These are phyloP conservation scores for Pterocarpus macrocarpus DNA, from an alignment of 306 rosid species.

Conservation along the genomic window DNA sequence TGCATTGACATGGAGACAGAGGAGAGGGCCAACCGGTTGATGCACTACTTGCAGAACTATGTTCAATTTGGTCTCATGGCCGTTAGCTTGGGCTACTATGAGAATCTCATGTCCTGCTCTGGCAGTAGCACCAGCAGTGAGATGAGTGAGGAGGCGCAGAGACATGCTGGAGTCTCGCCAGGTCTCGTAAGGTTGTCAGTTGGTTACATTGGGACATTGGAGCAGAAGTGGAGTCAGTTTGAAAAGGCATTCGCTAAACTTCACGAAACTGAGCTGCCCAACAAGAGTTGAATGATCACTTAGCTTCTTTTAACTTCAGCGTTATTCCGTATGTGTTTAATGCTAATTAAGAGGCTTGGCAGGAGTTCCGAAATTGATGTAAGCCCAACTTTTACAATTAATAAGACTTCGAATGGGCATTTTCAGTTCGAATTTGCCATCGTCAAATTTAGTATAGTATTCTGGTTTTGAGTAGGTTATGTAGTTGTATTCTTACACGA, in stretches of 20 bases:
- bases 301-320: not conserved
- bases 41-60: slow-evolving; percentile 70
- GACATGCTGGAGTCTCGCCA: slow-evolving; percentile 76
- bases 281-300: not conserved
- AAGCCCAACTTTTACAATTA: no score
- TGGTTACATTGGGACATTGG: slow-evolving; percentile 84
- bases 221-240: slow-evolving; percentile 81
- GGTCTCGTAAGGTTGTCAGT: slow-evolving; percentile 80
- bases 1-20: slow-evolving; percentile 89
- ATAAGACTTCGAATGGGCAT: no score
- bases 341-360: no score
- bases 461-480: no score
- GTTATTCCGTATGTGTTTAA: no score
- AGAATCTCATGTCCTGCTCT: slow-evolving; percentile 89
- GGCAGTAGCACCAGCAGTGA: slow-evolving; percentile 94
- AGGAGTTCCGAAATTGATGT: no score
- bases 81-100: slow-evolving; percentile 86
- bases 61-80: slow-evolving; percentile 84
- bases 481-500: no score
- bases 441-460: no score
- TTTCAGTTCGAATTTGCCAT: no score
- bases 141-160: slow-evolving; percentile 68
- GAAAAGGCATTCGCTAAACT: slow-evolving; percentile 69
- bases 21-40: slow-evolving; percentile 71
- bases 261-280: slow-evolving; percentile 9